Percentiles rank a stretch among this genome's conserved stretches.
These are phyloP conservation scores for Coix lacrymajobi DNA, from an alignment of 176 grass and related monocot species.

Conservation along the genomic window DNA sequence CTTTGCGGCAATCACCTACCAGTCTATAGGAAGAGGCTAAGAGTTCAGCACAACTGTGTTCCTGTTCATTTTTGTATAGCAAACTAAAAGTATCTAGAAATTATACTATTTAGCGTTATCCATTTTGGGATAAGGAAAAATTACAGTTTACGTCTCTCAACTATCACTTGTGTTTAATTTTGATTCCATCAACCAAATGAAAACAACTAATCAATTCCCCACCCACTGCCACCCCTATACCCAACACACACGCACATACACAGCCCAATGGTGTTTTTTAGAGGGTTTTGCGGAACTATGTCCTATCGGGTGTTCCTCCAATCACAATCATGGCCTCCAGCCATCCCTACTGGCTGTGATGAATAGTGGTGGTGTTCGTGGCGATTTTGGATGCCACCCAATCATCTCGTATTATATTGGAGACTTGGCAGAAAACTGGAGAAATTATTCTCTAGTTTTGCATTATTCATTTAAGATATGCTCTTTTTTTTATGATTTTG, in stretches of 20 bases:
- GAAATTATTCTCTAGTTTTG: neutral
- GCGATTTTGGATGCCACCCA: neutral
- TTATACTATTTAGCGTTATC: neutral
- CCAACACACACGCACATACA: neutral
- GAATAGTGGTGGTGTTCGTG: neutral
- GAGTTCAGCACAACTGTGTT: neutral
- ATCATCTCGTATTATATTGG: neutral
- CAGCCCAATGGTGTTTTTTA: neutral
- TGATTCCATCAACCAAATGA: neutral
- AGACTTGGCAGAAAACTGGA: neutral
- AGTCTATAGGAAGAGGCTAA: neutral
- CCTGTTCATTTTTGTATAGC: neutral
- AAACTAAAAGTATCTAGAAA: neutral
- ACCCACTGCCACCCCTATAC: neutral
- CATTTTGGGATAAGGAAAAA: neutral
- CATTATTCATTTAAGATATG: neutral
- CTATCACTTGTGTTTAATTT: neutral
- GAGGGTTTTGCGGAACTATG: neutral
- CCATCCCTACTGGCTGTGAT: neutral
- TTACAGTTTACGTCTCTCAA: neutral
- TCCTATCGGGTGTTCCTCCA: neutral
- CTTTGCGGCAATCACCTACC: neutral
- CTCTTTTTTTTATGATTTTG: constrained; percentile 1
- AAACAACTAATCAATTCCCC: neutral
- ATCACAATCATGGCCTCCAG: neutral